Evolutionary conservation across 495 filamentous ascomycete genomes (phyloP).

Genomic region (Baudoinia panamericana): DNA sequence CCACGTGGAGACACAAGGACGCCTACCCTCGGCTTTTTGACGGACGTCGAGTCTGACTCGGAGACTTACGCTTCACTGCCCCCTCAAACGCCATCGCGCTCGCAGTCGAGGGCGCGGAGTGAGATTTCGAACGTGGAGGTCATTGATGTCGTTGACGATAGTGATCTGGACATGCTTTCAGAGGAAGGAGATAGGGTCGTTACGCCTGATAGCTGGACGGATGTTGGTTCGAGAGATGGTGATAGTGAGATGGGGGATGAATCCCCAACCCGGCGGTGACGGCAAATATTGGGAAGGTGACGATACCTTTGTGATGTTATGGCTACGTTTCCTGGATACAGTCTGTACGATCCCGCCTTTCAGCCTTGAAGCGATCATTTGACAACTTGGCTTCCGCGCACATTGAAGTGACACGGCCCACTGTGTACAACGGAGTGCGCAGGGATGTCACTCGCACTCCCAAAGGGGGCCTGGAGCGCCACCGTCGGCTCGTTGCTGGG

Average conservation of each 20-base stretch:
- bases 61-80: constrained; percentile 13
- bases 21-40: constrained; percentile 5
- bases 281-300: no score
- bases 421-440: not conserved
- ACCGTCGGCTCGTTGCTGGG: constrained; percentile 7
- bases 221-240: constrained; percentile 14
- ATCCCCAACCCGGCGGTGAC: no score
- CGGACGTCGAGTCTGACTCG: constrained; percentile 15
- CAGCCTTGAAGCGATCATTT: no score
- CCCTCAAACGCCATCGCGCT: no score
- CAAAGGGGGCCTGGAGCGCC: constrained; percentile 9
- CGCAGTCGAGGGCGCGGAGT: constrained; percentile 1
- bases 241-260: constrained; percentile 13
- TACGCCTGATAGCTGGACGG: constrained; percentile 16
- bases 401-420: not conserved
- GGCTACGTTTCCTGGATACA: no score
- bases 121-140: constrained; percentile 13
- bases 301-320: no score
- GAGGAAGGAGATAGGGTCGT: constrained; percentile 11
- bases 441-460: not conserved
- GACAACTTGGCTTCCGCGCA: not conserved
- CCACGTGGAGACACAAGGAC: not conserved
- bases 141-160: constrained; percentile 13
- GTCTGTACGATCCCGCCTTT: no score
- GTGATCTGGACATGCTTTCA: constrained; percentile 18